These are phyloP conservation scores for Ganoderma leucocontextum DNA, from an alignment of 1,284 basidiomycete species.

Conservation along the genomic window DNA sequence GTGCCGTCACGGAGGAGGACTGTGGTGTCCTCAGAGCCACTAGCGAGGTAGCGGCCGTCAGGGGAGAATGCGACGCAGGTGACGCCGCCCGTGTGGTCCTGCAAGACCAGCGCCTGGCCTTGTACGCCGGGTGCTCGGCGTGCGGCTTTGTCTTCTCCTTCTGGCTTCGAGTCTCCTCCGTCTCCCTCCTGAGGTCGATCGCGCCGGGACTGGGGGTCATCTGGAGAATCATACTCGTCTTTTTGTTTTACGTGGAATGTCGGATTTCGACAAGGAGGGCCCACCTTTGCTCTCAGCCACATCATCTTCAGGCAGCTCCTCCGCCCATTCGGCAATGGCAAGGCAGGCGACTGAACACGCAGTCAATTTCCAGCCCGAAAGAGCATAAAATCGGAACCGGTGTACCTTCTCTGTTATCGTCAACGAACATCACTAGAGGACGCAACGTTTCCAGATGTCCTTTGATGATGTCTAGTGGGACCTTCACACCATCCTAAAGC, in stretches of 20 bases:
- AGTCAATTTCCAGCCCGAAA: no score
- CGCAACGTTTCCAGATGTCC: conserved; percentile 24
- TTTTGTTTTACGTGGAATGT: not conserved
- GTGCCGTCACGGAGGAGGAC: conserved; percentile 31
- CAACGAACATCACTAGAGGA: conserved; percentile 35
- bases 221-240: not conserved
- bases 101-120: conserved; percentile 3
- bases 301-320: conserved; percentile 11
- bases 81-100: conserved; percentile 29
- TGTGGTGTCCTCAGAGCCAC: conserved; percentile 32
- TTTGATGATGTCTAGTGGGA: conserved; percentile 31
- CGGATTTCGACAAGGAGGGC: not conserved
- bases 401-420: conserved; percentile 34
- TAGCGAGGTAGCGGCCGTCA: conserved; percentile 31
- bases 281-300: conserved; percentile 5
- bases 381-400: no score
- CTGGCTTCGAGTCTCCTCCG: not conserved
- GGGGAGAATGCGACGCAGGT: conserved; percentile 32
- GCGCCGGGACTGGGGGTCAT: not conserved
- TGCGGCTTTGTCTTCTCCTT: not conserved
- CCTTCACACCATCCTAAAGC: conserved; percentile 22
- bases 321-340: conserved; percentile 25
- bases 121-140: not conserved
- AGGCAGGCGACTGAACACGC: conserved; percentile 26
- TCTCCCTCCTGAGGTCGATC: conserved; percentile 8